phyloP scores from a whole-genome alignment of 2,329 filamentous ascomycete species.

The Podosphaera xanthii region DNA sequence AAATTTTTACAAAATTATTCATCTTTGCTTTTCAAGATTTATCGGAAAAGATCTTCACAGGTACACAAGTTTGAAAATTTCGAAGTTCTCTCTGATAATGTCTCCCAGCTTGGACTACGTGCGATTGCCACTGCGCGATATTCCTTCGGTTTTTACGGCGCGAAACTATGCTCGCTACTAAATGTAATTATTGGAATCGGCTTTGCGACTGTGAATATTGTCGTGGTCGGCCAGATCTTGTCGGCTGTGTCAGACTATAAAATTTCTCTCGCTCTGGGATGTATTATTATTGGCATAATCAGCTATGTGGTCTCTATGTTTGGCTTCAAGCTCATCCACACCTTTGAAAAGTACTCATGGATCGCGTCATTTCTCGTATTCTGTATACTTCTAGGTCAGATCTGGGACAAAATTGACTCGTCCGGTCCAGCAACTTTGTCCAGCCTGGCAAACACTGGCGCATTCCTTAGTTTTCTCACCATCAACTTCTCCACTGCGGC shows the following conservation, averaged over 20 bases:
- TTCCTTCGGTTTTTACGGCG: conserved; percentile 27
- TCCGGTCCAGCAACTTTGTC: conserved; percentile 14
- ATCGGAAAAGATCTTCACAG: not conserved
- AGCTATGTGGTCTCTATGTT: conserved; percentile 14
- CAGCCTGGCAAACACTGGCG: conserved; percentile 17
- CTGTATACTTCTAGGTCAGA: conserved; percentile 24
- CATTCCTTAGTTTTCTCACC: conserved; percentile 12
- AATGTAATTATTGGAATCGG: conserved; percentile 23
- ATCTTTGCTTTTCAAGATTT: not conserved
- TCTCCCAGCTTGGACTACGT: conserved; percentile 17
- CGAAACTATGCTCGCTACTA: conserved; percentile 23
- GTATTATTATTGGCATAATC: conserved; percentile 13
- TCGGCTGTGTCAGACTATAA: conserved; percentile 17
- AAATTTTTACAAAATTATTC: not conserved
- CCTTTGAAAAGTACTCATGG: conserved; percentile 27
- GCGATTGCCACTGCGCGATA: conserved; percentile 23
- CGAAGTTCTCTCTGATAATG: not conserved
- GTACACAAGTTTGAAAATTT: no score
- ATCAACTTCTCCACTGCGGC: conserved; percentile 13
- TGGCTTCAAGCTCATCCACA: conserved; percentile 21
- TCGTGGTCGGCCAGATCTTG: conserved; percentile 20
- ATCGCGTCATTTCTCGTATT: conserved; percentile 24
- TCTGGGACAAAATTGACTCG: conserved; percentile 21
- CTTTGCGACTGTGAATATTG: conserved; percentile 21
- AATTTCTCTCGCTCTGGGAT: conserved; percentile 20